These are phyloP conservation scores for Acarospora socialis DNA, from an alignment of 2,329 filamentous ascomycete species.

Conservation along the genomic window DNA sequence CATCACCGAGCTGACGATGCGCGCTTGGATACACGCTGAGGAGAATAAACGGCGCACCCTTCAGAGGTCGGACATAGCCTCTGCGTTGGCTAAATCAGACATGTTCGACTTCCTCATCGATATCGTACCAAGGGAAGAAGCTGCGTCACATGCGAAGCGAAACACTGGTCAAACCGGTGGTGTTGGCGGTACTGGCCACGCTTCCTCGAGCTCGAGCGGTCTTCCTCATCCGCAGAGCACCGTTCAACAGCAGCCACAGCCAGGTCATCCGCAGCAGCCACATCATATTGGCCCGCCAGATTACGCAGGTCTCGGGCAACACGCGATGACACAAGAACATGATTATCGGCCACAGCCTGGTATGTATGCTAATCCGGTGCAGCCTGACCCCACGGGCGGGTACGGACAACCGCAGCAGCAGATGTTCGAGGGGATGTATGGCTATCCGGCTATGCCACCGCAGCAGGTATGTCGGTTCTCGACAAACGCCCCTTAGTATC, in stretches of 20 bases:
- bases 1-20: conserved; percentile 97
- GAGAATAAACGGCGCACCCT: conserved; percentile 96
- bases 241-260: conserved; percentile 15
- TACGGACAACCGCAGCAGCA: conserved; percentile 62
- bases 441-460: conserved; percentile 63
- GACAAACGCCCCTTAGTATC: conserved; percentile 3
- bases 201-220: conserved; percentile 17
- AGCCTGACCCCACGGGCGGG: conserved; percentile 52
- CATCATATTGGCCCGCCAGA: conserved; percentile 38
- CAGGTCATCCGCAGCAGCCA: conserved; percentile 27
- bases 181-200: conserved; percentile 35
- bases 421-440: conserved; percentile 85
- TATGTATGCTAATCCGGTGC: conserved; percentile 73
- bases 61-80: conserved; percentile 91
- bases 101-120: conserved; percentile 99
- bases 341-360: conserved; percentile 66
- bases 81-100: conserved; percentile 88
- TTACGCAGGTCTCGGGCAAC: conserved; percentile 46
- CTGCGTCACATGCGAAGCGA: conserved; percentile 70
- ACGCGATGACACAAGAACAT: conserved; percentile 51
- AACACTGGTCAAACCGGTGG: conserved; percentile 33
- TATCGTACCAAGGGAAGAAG: conserved; percentile 92
- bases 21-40: conserved; percentile 97
- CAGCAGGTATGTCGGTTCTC: conserved; percentile 55
- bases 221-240: conserved; percentile 11